phyloP scores from a whole-genome alignment of 352 stramenopile genomes.

The Phytophthora fragariaefolia region DNA sequence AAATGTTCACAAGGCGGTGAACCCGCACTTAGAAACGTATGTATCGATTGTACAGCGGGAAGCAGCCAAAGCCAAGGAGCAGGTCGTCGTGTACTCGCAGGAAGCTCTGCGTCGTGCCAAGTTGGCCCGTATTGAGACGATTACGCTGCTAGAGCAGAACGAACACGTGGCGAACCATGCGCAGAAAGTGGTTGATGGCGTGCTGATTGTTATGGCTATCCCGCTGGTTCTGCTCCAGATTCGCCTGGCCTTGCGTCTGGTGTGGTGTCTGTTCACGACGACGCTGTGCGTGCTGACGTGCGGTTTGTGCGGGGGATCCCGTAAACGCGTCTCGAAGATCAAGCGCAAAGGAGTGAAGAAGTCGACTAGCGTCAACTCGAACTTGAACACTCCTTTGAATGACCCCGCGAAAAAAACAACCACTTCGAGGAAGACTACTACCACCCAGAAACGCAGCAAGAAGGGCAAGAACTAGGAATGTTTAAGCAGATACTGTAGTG shows the following conservation, averaged over 20 bases:
- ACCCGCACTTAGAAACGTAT: conserved; percentile 69
- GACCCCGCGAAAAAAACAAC: conserved; percentile 30
- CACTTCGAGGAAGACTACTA: conserved; percentile 27
- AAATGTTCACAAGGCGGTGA: conserved; percentile 51
- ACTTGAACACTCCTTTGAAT: conserved; percentile 27
- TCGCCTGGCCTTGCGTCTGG: conserved; percentile 54
- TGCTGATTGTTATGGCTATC: conserved; percentile 52
- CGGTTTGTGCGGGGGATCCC: conserved; percentile 63
- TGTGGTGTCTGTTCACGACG: conserved; percentile 67
- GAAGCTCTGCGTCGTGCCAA: conserved; percentile 54
- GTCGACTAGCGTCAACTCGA: conserved; percentile 23
- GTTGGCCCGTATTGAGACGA: conserved; percentile 53
- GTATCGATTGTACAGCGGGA: conserved; percentile 58
- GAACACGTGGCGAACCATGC: conserved; percentile 61
- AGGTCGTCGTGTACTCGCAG: conserved; percentile 49
- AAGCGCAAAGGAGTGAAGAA: conserved; percentile 60
- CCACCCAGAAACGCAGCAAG: conserved; percentile 36
- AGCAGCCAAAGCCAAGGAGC: conserved; percentile 44
- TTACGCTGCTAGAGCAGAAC: conserved; percentile 66
- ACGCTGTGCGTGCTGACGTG: conserved; percentile 56
- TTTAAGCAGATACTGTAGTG: conserved; percentile 1
- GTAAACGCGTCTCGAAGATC: conserved; percentile 49
- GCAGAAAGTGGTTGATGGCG: conserved; percentile 71
- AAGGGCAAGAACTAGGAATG: conserved; percentile 43
- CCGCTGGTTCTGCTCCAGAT: conserved; percentile 60